Base-by-base conservation (phyloP, 768 basidiomycete genomes). In the Tulasnella sp. region DNA sequence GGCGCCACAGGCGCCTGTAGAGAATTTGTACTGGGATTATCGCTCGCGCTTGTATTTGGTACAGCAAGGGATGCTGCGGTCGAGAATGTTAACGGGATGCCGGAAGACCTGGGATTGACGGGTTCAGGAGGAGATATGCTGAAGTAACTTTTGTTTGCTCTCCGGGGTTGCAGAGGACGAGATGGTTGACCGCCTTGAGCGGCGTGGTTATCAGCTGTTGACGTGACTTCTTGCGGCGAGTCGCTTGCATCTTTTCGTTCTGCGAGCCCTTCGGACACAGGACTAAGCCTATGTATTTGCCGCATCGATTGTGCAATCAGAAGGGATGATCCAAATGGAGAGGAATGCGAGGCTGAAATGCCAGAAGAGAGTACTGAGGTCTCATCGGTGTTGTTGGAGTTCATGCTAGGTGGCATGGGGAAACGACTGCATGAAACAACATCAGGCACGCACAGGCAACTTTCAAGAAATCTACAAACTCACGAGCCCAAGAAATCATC, bases 381-480 rank as follows among this genome's bases (percentile, higher is more conserved):
- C 19, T 75, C 73, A 59, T 87, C 87, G 54, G 79, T 82, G 65
- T 81, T 38, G 34, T 38, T 82, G 2, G 80, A 84, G 22, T 75
- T 73, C 11, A 74, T 67, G 2, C 73, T 76, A 21, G 60, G 60
- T 44, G 42, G 61, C 22, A 49, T 49, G 5, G 29, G 42, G 31
- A 42, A 63, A 21, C 48, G 42, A 1, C 63, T 63, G 15, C 27
- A 15, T 8, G 27, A n/a, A 24, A 19, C 1, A 30, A 31, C 25
- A 42, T 27, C 21, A n/a, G 12, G 29, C 21, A 15, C 29, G 41
- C 25, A 22, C 10, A 55, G 38, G 43, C 8, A 29, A 21, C 22
- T 8, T 10, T 52, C n/a, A 46, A 34, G 43, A 29, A 48, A 42
- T 22, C 19, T 38, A 7, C 34, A 7, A n/a, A 55, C 60, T 29